phyloP scores from a whole-genome alignment of 2,329 filamentous ascomycete species.

The Talaromyces sp. region DNA sequence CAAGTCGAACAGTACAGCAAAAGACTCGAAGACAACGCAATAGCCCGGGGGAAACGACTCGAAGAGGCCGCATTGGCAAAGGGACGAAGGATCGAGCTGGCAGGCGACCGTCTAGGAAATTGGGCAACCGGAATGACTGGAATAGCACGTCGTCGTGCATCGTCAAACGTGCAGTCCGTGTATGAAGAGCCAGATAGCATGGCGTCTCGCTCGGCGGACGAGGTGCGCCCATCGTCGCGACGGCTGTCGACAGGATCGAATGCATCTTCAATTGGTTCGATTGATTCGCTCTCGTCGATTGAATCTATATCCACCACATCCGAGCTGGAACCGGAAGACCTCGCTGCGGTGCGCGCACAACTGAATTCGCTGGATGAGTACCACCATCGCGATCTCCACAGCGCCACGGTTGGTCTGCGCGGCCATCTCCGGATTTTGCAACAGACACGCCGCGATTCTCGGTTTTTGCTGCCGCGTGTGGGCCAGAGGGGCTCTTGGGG shows the following conservation, averaged over 20 bases:
- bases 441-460: constrained; percentile 26
- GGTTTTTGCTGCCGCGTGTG: neutral
- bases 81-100: constrained; percentile 20
- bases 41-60: constrained; percentile 22
- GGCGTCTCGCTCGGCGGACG: neutral
- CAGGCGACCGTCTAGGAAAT: constrained; percentile 11
- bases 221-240: constrained; percentile 12
- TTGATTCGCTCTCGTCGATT: constrained; percentile 31
- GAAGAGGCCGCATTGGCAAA: constrained; percentile 18
- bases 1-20: constrained; percentile 34
- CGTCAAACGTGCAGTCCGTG: neutral
- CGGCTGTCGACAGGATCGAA: constrained; percentile 24
- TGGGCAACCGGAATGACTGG: constrained; percentile 5
- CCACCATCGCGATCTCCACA: constrained; percentile 31
- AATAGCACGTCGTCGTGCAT: constrained; percentile 1
- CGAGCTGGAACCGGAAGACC: constrained; percentile 29
- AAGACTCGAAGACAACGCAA: constrained; percentile 3
- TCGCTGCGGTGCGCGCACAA: constrained; percentile 30
- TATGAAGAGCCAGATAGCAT: neutral
- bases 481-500: constrained; percentile 21
- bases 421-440: constrained; percentile 27
- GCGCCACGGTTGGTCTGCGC: constrained; percentile 30
- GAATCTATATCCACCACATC: constrained; percentile 32
- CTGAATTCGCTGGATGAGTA: constrained; percentile 27
- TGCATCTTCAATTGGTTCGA: constrained; percentile 17